Conservation (phyloP, 2,329 filamentous ascomycete genomes). For the Colletotrichum sidae region DNA sequence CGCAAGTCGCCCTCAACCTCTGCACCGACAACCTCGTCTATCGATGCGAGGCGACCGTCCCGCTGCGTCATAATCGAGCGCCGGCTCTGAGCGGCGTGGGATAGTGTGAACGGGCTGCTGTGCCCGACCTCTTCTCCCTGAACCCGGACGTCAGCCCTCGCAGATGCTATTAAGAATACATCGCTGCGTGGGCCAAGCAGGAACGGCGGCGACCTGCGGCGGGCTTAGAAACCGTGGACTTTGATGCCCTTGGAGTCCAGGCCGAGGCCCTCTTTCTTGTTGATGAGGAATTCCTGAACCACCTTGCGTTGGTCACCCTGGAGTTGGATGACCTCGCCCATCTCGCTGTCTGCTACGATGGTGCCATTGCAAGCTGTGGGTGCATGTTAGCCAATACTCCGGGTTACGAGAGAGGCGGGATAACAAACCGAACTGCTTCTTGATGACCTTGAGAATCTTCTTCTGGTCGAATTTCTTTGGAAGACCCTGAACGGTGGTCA, state of each 20-base stretch:
- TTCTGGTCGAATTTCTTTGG: slow-evolving; percentile 99
- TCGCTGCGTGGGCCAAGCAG: slow-evolving; percentile 37
- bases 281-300: slow-evolving; percentile 95
- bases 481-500: slow-evolving; percentile 99
- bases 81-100: slow-evolving; percentile 33
- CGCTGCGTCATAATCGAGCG: slow-evolving; percentile 33
- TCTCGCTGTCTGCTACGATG: slow-evolving; percentile 94
- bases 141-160: slow-evolving; percentile 35
- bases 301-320: slow-evolving; percentile 99
- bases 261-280: slow-evolving; percentile 94
- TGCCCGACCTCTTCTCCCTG: slow-evolving; percentile 11
- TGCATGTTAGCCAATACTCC: slow-evolving; percentile 38
- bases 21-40: slow-evolving; percentile 30
- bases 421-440: slow-evolving; percentile 93
- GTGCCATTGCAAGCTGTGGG: slow-evolving; percentile 96
- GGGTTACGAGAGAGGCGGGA: neutral
- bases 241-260: slow-evolving; percentile 98
- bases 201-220: slow-evolving; percentile 53
- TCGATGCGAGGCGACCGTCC: slow-evolving; percentile 35
- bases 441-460: slow-evolving; percentile 99
- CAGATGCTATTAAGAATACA: neutral
- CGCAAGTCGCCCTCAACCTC: slow-evolving; percentile 38
- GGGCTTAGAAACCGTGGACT: slow-evolving; percentile 68
- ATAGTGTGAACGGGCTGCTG: slow-evolving; percentile 7
- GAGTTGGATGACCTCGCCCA: slow-evolving; percentile 99